Evolutionary conservation across 2,329 filamentous ascomycete genomes (phyloP), one percentile per base, ranked within the genome.

Genomic region (Colletotrichum lupini): DNA sequence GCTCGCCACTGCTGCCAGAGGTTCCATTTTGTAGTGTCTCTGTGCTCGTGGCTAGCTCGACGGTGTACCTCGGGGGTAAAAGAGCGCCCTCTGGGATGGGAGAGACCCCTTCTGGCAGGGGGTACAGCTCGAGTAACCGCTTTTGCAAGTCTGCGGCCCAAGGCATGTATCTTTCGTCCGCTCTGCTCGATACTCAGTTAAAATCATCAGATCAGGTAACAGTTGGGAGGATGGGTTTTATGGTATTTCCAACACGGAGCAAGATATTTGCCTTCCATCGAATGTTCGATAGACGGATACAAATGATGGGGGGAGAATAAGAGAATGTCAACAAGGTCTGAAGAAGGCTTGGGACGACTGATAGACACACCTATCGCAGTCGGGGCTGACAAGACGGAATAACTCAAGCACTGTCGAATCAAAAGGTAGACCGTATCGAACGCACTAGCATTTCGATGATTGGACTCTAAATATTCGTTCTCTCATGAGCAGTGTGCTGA

Each of bases 101-200:
- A 42, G 88, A 81, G 53, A 93, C 74, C 2, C 88, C 91, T n/a
- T 86, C 82, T 0, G 93, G 91, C 0, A 96, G 87, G 14, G 95
- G 95, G 77, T 91, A 93, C 14, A 88, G 82, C 63, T 91, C 85
- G 26, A 95, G 83, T 14, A 98, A 83, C 75, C 90, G 87, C 64
- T 90, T 88, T 75, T 89, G 89, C 49, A 99, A 87, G 56, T 88
- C 88, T 5, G 91, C 85, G 22, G 91, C 88, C 95, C 95, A 98
- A 8, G 92, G 90, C 60, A 96, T 84, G 77, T 96, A 97, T 35
- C 91, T 91, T 46, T 94, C 94, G 79, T 98, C 95, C 46, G 95
- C 91, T 1, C 95, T 96, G 72, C 71, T 28, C 52, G 63, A 5
- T 66, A 37, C 42, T 65, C 28, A 76, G 75, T 49, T 24, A 26